Evolutionary conservation across 2,329 filamentous ascomycete species (phyloP).

Genomic region (Penicillium brevicompactum): DNA sequence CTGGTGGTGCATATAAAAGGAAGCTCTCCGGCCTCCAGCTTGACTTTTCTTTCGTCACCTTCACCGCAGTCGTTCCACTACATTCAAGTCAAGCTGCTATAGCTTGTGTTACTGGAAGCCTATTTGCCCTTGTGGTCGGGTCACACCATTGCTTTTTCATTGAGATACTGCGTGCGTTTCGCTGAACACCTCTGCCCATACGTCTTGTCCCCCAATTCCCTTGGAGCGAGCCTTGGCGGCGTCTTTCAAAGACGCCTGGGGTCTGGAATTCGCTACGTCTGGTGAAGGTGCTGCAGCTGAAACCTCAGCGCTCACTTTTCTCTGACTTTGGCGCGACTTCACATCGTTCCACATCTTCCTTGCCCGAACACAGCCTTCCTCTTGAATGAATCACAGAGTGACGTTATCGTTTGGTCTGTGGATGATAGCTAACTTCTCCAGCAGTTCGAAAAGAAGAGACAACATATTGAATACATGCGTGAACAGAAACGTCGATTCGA

Average conservation of each 20-base stretch:
- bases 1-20: not conserved
- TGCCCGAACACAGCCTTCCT: not conserved
- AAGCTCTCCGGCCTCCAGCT: not conserved
- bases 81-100: not conserved
- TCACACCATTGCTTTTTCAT: not conserved
- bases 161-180: not conserved
- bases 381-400: not conserved
- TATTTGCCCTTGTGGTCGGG: not conserved
- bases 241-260: not conserved
- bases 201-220: not conserved
- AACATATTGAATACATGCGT: constrained; percentile 87
- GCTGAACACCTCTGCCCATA: not conserved
- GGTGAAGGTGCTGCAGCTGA: not conserved
- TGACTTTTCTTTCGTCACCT: not conserved
- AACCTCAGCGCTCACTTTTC: not conserved
- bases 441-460: constrained; percentile 90
- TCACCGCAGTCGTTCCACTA: not conserved
- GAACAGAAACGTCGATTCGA: constrained; percentile 90
- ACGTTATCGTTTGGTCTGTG: no score
- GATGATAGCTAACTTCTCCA: constrained; percentile 37
- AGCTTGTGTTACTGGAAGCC: not conserved
- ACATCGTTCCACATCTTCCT: not conserved
- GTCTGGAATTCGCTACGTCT: not conserved
- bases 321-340: not conserved
- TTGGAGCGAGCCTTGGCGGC: not conserved